These are phyloP conservation scores for Globisporangium paroecandrum DNA, from an alignment of 352 stramenopile genomes.

Conservation along the genomic window DNA sequence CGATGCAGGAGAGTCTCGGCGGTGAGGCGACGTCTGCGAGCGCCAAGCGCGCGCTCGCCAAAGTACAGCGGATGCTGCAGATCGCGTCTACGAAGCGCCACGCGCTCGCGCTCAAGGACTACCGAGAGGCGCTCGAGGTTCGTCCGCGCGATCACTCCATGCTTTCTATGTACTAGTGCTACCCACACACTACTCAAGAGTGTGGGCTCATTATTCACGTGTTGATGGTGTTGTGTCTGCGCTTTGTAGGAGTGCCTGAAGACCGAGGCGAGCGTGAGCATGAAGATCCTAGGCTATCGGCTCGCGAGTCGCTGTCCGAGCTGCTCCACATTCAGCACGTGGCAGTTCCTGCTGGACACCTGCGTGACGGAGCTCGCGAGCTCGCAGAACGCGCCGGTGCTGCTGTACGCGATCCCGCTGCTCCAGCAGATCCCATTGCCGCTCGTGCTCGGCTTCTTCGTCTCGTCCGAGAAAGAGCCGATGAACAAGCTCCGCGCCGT, in stretches of 20 bases:
- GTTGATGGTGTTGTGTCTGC: not conserved
- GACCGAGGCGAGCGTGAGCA: conserved; percentile 42
- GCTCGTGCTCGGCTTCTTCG: conserved; percentile 61
- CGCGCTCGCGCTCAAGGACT: conserved; percentile 57
- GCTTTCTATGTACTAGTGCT: not conserved
- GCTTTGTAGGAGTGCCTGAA: conserved; percentile 56
- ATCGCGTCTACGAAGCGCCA: conserved; percentile 46
- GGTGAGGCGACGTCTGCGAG: conserved; percentile 41
- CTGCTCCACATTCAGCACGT: conserved; percentile 59
- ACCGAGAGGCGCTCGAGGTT: conserved; percentile 56
- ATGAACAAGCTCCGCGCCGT: conserved; percentile 75
- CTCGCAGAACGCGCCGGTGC: conserved; percentile 51
- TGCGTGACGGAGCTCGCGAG: conserved; percentile 63
- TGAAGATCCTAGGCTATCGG: conserved; percentile 75
- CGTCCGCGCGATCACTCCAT: not conserved
- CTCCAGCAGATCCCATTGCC: conserved; percentile 54
- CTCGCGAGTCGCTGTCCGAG: conserved; percentile 48
- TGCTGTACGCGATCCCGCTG: conserved; percentile 50
- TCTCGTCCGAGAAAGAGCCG: conserved; percentile 60
- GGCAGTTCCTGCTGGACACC: conserved; percentile 60
- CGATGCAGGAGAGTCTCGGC: conserved; percentile 49
- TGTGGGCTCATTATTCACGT: not conserved
- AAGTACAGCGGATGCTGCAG: conserved; percentile 62
- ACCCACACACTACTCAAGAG: not conserved
- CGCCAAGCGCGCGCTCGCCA: conserved; percentile 47